Evolutionary conservation across 73 alveolate genomes (phyloP).

Genomic region (Paramecium tetraurelia): DNA sequence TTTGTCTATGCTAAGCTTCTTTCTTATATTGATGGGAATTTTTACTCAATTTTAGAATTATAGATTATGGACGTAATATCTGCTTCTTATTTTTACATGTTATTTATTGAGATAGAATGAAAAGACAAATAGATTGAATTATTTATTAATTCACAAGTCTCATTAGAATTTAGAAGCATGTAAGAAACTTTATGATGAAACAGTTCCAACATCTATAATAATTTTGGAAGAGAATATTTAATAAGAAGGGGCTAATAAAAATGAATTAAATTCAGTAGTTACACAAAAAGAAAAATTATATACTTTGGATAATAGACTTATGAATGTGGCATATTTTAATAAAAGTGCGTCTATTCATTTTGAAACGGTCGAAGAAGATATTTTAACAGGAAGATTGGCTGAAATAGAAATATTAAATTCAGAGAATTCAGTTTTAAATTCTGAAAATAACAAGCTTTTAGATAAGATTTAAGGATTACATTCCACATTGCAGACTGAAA

Average conservation of each 20-base stretch:
- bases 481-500: background rate
- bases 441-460: background rate
- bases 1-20: background rate
- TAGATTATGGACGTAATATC: constrained; percentile 25
- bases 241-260: background rate
- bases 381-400: background rate
- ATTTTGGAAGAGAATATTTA: background rate
- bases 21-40: background rate
- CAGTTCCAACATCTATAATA: constrained; percentile 34
- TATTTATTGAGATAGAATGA: constrained; percentile 7
- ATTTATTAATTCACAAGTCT: background rate
- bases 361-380: background rate
- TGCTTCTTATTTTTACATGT: constrained; percentile 25
- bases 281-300: background rate
- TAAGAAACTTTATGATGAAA: constrained; percentile 38
- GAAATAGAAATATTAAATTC: constrained; percentile 18
- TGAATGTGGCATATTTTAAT: background rate
- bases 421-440: background rate
- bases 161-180: constrained; percentile 33
- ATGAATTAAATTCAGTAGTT: background rate
- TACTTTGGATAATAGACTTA: background rate
- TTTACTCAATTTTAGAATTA: background rate
- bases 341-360: constrained; percentile 45
- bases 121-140: background rate
- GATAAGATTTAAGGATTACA: background rate